Base-by-base conservation (phyloP, 345 rosid genomes). In the Gossypium arboreum region DNA sequence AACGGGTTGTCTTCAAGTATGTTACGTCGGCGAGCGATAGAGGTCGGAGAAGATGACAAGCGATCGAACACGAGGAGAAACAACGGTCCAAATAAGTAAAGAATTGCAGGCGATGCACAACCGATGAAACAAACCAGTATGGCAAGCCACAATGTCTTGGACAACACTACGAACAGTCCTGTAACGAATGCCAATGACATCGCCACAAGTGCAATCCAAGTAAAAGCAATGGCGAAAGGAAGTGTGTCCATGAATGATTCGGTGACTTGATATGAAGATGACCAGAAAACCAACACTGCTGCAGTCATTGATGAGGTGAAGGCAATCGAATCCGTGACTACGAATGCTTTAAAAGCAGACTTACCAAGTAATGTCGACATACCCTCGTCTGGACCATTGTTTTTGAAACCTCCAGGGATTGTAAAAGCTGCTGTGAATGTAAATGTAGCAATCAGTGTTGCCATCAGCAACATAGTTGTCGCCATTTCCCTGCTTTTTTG, bases 361-460 rank as follows among this genome's bases (percentile, higher is more conserved):
- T 24, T 58, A 58, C 63, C 15, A 0, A 58, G 24, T 15, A 63
- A n/a, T 63, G 45, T 12, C 0, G 48, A 10, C 68, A 63, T 39
- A 16, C 68, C 45, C 9, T 58, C 63, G 13, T 58, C 34, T 3
- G 63, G 63, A 22, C 25, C 34, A 3, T 58, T 15, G 12, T 63
- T 63, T 17, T 20, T 63, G 2, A 48, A 67, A 27, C 82, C 77
- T 15, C 77, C 77, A 1, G 76, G 76, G 68, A 3, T 73, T 73
- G 68, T 72, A 73, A 75, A 76, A 1, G 69, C 74, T n/a, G 65
- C 65, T 1, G 77, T 71, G 22, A 72, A 80, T 27, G 71, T 80
- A 60, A 80, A 70, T 15, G 82, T 67, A 45, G 66, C 74, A 29
- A 80, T 72, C 4, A 76, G 24, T 9, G 82, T 67, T 24, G 79